These are phyloP conservation scores for Dimocarpus longan DNA, from an alignment of 345 rosid genomes.

Conservation along the genomic window DNA sequence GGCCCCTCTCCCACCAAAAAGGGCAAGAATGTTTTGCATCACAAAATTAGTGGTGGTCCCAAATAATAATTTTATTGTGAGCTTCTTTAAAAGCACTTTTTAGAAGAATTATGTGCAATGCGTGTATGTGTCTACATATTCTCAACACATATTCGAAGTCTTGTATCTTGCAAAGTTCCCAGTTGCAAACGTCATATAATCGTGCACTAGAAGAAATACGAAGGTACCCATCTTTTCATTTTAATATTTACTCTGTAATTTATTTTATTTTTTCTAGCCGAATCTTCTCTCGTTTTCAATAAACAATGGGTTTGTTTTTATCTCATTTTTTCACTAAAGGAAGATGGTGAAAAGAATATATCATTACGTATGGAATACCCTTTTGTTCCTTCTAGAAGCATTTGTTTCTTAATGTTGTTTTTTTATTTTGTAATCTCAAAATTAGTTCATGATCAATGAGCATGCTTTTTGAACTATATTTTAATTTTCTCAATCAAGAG, in stretches of 20 bases:
- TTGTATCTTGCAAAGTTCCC: background rate
- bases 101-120: background rate
- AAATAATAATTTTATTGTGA: background rate
- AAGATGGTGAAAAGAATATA: background rate
- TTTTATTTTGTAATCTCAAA: background rate
- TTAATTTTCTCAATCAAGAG: too few relatives aligned
- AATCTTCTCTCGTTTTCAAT: background rate
- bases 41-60: background rate
- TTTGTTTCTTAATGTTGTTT: background rate
- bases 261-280: background rate
- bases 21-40: constrained; percentile 17
- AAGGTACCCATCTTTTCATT: background rate
- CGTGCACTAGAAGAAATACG: background rate
- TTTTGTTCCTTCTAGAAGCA: constrained; percentile 24
- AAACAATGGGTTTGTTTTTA: background rate
- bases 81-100: constrained; percentile 5
- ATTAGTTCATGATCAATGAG: background rate
- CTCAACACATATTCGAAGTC: constrained; percentile 11
- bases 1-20: background rate
- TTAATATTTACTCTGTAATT: background rate
- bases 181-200: background rate
- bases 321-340: background rate
- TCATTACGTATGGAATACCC: constrained; percentile 10
- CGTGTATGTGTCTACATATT: background rate
- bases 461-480: too few relatives aligned